phyloP scores from a whole-genome alignment of 305 asterid species.

The Striga hermonthica region DNA sequence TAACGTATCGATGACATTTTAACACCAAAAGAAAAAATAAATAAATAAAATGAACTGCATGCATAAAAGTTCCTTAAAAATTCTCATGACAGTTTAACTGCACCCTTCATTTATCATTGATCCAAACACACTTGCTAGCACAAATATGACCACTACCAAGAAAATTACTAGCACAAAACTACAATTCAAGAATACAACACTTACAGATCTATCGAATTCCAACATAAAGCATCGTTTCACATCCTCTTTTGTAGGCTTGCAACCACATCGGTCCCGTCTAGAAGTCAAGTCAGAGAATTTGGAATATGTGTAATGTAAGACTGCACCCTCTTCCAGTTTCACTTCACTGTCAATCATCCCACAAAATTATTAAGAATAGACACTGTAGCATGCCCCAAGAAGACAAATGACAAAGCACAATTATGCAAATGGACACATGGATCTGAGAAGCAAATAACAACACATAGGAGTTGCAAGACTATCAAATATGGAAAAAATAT shows the following conservation, averaged over 20 bases:
- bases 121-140: neutral
- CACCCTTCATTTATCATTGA: neutral
- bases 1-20: neutral
- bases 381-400: slow-evolving; percentile 18
- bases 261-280: slow-evolving; percentile 93
- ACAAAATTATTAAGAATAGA: slow-evolving; percentile 25
- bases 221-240: slow-evolving; percentile 92
- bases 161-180: slow-evolving; percentile 24
- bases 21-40: slow-evolving; percentile 6
- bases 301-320: slow-evolving; percentile 83
- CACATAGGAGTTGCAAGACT: neutral
- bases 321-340: slow-evolving; percentile 88
- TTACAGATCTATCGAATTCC: slow-evolving; percentile 91
- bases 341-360: slow-evolving; percentile 57
- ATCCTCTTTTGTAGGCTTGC: slow-evolving; percentile 92
- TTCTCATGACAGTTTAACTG: neutral
- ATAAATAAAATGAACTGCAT: no score
- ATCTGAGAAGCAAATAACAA: slow-evolving; percentile 1
- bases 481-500: slow-evolving; percentile 14
- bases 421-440: neutral
- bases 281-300: slow-evolving; percentile 91
- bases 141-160: slow-evolving; percentile 13
- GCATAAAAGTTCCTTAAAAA: neutral
- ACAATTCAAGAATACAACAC: slow-evolving; percentile 30
- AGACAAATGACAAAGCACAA: slow-evolving; percentile 5